These are phyloP conservation scores for Trichosanthes truncata DNA, from an alignment of 306 rosid species.

Conservation along the genomic window DNA sequence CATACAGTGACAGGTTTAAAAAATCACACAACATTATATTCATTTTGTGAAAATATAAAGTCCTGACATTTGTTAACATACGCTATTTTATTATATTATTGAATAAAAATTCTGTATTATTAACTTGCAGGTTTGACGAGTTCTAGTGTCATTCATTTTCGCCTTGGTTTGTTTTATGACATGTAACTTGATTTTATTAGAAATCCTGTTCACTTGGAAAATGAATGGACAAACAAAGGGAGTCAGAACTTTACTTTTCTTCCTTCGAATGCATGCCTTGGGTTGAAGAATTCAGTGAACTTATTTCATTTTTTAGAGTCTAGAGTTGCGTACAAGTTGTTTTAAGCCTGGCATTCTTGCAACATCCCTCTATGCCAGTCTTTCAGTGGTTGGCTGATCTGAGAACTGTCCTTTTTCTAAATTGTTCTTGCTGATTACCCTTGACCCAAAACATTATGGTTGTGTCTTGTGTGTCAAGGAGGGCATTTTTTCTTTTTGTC, in stretches of 20 bases:
- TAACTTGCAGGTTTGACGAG: not conserved
- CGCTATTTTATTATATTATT: not conserved
- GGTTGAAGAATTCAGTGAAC: not conserved
- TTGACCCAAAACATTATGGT: not conserved
- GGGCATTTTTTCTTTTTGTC: not conserved
- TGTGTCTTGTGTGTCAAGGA: not conserved
- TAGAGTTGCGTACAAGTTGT: not conserved
- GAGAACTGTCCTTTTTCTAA: not conserved
- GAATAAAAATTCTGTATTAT: not conserved
- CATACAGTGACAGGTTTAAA: too few relatives aligned
- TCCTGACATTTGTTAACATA: not conserved
- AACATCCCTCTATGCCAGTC: not conserved
- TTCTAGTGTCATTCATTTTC: not conserved
- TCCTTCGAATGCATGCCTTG: not conserved
- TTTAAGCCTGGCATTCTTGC: not conserved
- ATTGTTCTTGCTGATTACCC: not conserved
- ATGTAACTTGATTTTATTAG: not conserved
- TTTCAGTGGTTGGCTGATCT: not conserved
- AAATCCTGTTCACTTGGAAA: not conserved
- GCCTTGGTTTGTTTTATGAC: not conserved
- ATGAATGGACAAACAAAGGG: not conserved
- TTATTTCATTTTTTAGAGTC: not conserved
- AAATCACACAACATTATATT: too few relatives aligned
- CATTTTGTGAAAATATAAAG: too few relatives aligned
- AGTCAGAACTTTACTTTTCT: not conserved